Evolutionary conservation across 164 flowering plant species (phyloP).

Genomic region (Aristolochia californica): DNA sequence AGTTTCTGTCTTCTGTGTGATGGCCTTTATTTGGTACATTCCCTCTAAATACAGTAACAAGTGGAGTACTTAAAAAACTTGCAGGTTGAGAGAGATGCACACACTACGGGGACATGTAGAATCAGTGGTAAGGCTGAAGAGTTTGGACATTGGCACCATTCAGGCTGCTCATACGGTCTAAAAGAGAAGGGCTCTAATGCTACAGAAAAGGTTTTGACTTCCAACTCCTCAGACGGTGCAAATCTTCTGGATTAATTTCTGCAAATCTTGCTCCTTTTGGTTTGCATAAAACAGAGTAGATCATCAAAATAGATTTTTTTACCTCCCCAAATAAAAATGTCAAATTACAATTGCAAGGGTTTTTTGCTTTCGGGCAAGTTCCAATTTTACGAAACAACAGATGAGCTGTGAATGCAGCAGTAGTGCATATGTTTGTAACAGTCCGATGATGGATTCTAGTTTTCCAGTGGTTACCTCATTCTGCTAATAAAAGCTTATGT

Average conservation of each 20-base stretch:
- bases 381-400: no score
- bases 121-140: slow-evolving; percentile 64
- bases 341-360: no score
- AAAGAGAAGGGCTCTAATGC: slow-evolving; percentile 1
- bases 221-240: background rate
- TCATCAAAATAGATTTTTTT: no score
- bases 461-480: no score
- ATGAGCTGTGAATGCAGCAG: no score
- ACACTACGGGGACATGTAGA: slow-evolving; percentile 68
- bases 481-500: no score
- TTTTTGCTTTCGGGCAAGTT: no score
- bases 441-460: no score
- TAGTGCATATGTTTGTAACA: no score
- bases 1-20: background rate
- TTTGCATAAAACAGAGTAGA: background rate
- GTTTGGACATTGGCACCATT: slow-evolving; percentile 39
- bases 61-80: background rate
- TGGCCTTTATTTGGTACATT: no score
- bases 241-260: background rate
- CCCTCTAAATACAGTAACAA: no score
- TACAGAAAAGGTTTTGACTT: background rate
- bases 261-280: background rate
- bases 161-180: slow-evolving; percentile 65
- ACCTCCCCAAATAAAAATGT: no score
- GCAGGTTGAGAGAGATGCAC: slow-evolving; percentile 71